phyloP scores from a whole-genome alignment of 2,329 filamentous ascomycete species.

The Ascochyta rabiei region DNA sequence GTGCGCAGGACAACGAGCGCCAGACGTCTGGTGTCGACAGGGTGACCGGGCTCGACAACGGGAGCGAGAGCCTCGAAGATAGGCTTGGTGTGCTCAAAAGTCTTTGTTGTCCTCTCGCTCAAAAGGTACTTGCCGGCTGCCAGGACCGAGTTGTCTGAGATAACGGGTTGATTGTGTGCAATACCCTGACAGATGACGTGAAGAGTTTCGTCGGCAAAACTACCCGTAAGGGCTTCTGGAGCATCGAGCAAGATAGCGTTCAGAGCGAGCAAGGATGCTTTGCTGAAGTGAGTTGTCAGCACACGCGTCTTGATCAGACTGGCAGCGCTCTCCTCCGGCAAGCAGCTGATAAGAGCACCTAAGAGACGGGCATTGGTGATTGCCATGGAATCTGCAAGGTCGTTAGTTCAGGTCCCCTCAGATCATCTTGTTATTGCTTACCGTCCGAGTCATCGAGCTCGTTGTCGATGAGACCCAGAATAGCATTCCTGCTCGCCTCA shows the following conservation, averaged over 20 bases:
- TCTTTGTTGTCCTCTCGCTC: slow-evolving; percentile 65
- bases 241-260: slow-evolving; percentile 89
- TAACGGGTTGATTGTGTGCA: slow-evolving; percentile 71
- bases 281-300: slow-evolving; percentile 75
- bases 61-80: slow-evolving; percentile 79
- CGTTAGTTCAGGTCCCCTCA: not conserved
- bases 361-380: slow-evolving; percentile 91
- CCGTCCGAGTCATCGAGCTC: slow-evolving; percentile 77
- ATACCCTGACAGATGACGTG: slow-evolving; percentile 82
- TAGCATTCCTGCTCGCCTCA: slow-evolving; percentile 83
- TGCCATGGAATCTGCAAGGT: slow-evolving; percentile 66
- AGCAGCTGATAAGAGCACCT: slow-evolving; percentile 85
- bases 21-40: slow-evolving; percentile 83
- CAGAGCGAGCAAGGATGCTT: slow-evolving; percentile 80
- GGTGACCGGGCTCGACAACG: slow-evolving; percentile 76
- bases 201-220: slow-evolving; percentile 74
- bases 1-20: slow-evolving; percentile 88
- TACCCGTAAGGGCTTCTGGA: slow-evolving; percentile 69
- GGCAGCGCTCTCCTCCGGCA: slow-evolving; percentile 72
- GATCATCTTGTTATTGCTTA: slow-evolving; percentile 32
- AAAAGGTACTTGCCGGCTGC: slow-evolving; percentile 91
- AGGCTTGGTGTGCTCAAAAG: slow-evolving; percentile 77
- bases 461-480: slow-evolving; percentile 85
- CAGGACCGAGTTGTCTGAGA: slow-evolving; percentile 86
- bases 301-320: slow-evolving; percentile 72